phyloP scores from a whole-genome alignment of 768 basidiomycete genomes.

The Suillus subluteus region DNA sequence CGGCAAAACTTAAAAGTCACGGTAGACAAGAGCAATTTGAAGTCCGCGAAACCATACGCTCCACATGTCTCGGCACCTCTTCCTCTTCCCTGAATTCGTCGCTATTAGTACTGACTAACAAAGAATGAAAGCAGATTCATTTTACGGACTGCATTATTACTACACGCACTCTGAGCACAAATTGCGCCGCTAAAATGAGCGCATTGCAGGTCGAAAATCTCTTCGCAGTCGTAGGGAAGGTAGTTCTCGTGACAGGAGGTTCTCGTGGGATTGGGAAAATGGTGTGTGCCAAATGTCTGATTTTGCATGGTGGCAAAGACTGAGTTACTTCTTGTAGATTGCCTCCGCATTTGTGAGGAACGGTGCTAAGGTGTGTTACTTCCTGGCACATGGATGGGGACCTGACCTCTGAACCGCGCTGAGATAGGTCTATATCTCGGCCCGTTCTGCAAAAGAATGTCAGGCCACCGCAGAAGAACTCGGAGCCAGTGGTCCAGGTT shows the following conservation, averaged over 20 bases:
- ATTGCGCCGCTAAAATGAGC: slow-evolving; percentile 34
- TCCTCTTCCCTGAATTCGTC: slow-evolving; percentile 15
- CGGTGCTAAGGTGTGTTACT: slow-evolving; percentile 51
- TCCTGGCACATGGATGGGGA: slow-evolving; percentile 18
- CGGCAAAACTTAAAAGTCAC: not conserved
- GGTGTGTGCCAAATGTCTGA: slow-evolving; percentile 36
- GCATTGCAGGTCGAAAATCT: slow-evolving; percentile 40
- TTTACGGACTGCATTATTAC: not conserved
- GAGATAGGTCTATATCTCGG: slow-evolving; percentile 62
- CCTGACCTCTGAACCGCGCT: slow-evolving; percentile 6
- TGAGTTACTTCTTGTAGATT: slow-evolving; percentile 45
- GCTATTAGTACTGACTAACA: slow-evolving; percentile 8
- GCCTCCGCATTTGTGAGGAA: slow-evolving; percentile 65
- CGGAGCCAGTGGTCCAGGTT: slow-evolving; percentile 54
- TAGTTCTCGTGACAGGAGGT: slow-evolving; percentile 68
- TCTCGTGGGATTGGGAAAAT: slow-evolving; percentile 70
- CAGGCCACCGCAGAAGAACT: slow-evolving; percentile 54
- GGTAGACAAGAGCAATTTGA: not conserved
- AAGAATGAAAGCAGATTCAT: slow-evolving; percentile 5
- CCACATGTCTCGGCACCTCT: slow-evolving; percentile 15
- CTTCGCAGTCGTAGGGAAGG: slow-evolving; percentile 55
- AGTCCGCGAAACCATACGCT: slow-evolving; percentile 4
- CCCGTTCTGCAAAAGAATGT: slow-evolving; percentile 57
- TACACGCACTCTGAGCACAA: not conserved
- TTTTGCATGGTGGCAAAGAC: slow-evolving; percentile 6